Conservation (phyloP, 2,329 filamentous ascomycete species). For the Calonectria pauciramosa region DNA sequence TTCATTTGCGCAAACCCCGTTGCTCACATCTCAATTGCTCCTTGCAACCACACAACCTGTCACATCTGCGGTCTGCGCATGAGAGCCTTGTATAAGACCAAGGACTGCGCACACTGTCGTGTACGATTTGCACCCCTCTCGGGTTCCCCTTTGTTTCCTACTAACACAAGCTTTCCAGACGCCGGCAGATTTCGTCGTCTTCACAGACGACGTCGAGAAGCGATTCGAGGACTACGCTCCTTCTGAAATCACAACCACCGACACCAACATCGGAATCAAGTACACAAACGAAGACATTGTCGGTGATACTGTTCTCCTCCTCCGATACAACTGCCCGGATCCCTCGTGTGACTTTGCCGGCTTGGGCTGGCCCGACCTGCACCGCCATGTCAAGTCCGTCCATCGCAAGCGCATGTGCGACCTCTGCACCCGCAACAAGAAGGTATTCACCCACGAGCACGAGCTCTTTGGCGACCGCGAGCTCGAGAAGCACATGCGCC, state of each 20-base stretch:
- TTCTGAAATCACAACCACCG: conserved; percentile 80
- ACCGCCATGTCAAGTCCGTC: conserved; percentile 82
- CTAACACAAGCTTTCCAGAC: conserved; percentile 62
- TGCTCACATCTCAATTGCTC: conserved; percentile 87
- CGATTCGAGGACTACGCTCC: conserved; percentile 86
- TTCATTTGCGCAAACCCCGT: conserved; percentile 97
- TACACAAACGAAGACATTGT: conserved; percentile 92
- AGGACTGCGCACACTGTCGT: conserved; percentile 95
- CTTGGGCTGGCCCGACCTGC: conserved; percentile 70
- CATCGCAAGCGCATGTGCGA: conserved; percentile 95
- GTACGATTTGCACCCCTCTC: conserved; percentile 62
- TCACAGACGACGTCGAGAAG: conserved; percentile 88
- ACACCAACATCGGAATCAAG: conserved; percentile 90
- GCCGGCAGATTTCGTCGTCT: conserved; percentile 85
- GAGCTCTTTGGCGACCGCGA: conserved; percentile 88
- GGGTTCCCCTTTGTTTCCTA: background rate
- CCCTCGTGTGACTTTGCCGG: conserved; percentile 84
- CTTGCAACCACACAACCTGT: conserved; percentile 96
- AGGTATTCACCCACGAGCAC: conserved; percentile 98
- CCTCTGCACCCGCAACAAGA: conserved; percentile 92
- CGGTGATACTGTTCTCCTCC: conserved; percentile 87
- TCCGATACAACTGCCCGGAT: conserved; percentile 97
- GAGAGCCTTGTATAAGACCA: conserved; percentile 95
- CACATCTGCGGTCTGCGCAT: conserved; percentile 95
- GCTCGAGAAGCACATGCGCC: conserved; percentile 87